Conservation (phyloP, 148 eudicot genomes). For the Spergularia bocconei region DNA sequence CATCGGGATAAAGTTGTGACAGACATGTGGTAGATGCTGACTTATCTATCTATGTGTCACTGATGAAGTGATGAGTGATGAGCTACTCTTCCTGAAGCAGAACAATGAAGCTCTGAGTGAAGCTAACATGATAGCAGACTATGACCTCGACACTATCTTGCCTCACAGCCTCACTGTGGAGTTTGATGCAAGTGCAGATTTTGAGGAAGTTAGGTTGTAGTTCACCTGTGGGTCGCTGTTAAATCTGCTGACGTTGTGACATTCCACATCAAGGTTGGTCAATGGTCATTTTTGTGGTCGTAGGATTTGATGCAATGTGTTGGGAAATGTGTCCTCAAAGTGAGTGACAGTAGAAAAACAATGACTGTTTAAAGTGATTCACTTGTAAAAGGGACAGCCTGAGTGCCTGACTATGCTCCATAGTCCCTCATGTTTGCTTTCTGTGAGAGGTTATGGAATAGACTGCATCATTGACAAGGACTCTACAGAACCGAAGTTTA, state of each 20-base stretch:
- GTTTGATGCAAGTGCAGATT: background rate
- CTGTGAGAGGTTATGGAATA: too few relatives aligned
- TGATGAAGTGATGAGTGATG: background rate
- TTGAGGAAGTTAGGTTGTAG: background rate
- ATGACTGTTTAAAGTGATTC: too few relatives aligned
- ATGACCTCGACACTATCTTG: background rate
- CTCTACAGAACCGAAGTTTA: too few relatives aligned
- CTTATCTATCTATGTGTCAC: background rate
- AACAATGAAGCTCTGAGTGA: constrained; percentile 4
- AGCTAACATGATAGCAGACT: background rate
- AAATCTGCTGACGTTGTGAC: background rate
- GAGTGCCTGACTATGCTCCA: too few relatives aligned
- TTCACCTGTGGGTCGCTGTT: too few relatives aligned
- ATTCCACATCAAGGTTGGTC: background rate
- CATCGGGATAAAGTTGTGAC: background rate
- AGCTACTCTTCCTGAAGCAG: background rate
- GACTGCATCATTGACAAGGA: too few relatives aligned
- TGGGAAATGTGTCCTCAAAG: too few relatives aligned
- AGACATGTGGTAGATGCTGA: background rate
- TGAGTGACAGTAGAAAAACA: too few relatives aligned
- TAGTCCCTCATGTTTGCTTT: too few relatives aligned
- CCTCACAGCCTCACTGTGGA: background rate
- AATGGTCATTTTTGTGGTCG: background rate
- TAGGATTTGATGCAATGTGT: too few relatives aligned
- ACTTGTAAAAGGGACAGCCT: too few relatives aligned